These are phyloP conservation scores for Trichosporon faecale DNA, from an alignment of 1,284 basidiomycete species.

Conservation along the genomic window DNA sequence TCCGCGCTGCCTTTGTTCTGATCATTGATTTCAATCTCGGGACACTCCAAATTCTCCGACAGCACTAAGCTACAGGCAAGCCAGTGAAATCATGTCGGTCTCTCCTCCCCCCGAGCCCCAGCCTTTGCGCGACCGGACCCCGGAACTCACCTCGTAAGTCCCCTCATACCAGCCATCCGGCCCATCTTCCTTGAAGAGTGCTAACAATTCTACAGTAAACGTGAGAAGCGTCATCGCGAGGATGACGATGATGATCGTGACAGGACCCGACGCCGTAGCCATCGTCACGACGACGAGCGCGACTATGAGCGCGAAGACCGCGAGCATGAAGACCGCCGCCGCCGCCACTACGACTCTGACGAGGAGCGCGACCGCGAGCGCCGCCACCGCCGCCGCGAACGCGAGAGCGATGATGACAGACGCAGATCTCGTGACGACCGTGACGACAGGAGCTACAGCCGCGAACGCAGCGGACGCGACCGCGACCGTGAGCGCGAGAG, in stretches of 20 bases:
- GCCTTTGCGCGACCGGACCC: slow-evolving; percentile 37
- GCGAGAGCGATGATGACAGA: slow-evolving; percentile 55
- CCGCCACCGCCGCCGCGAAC: slow-evolving; percentile 36
- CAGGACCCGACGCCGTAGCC: slow-evolving; percentile 33
- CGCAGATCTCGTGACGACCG: slow-evolving; percentile 30
- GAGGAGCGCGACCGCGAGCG: slow-evolving; percentile 10
- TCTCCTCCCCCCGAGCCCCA: slow-evolving; percentile 30
- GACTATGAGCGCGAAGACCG: slow-evolving; percentile 58
- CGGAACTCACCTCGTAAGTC: slow-evolving; percentile 46
- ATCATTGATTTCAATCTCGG: background rate
- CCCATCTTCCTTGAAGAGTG: background rate
- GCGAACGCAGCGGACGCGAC: slow-evolving; percentile 8
- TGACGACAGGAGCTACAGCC: slow-evolving; percentile 27
- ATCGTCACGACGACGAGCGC: slow-evolving; percentile 58
- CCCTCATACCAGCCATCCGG: background rate
- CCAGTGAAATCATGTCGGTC: slow-evolving; percentile 29
- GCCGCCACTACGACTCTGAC: slow-evolving; percentile 51
- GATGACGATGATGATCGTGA: slow-evolving; percentile 48
- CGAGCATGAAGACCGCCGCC: slow-evolving; percentile 37
- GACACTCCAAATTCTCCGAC: background rate
- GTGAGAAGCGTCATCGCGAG: slow-evolving; percentile 55
- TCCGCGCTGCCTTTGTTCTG: slow-evolving; percentile 1
- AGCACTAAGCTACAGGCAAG: slow-evolving; percentile 10
- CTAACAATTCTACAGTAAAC: slow-evolving; percentile 34
- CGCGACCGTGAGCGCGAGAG: slow-evolving; percentile 28